phyloP scores from a whole-genome alignment of 495 filamentous ascomycete species.

The Neurospora tetrasperma region DNA sequence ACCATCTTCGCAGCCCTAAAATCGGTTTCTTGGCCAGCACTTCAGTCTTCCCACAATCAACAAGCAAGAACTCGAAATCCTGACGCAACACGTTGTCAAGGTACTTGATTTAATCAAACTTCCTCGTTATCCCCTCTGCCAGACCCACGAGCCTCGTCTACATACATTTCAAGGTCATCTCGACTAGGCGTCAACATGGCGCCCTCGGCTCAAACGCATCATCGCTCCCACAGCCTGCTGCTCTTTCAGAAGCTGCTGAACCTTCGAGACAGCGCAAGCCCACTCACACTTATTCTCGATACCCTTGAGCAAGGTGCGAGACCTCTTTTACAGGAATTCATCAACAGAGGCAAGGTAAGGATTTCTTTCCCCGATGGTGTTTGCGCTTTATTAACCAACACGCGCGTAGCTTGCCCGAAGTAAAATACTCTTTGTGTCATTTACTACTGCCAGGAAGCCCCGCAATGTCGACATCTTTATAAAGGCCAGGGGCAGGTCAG shows the following conservation, averaged over 20 bases:
- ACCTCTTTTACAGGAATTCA: slow-evolving; percentile 63
- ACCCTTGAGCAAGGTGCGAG: slow-evolving; percentile 71
- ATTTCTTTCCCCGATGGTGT: neutral
- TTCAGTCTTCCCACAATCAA: neutral
- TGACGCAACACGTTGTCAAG: neutral
- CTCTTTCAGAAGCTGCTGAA: slow-evolving; percentile 76
- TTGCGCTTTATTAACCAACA: slow-evolving; percentile 1
- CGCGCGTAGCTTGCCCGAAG: slow-evolving; percentile 32
- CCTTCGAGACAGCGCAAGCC: slow-evolving; percentile 67
- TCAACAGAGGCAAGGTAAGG: slow-evolving; percentile 60
- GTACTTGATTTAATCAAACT: neutral
- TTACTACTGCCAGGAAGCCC: slow-evolving; percentile 52
- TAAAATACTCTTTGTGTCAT: slow-evolving; percentile 68
- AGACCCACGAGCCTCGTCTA: neutral
- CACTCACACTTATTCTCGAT: slow-evolving; percentile 78
- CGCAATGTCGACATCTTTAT: slow-evolving; percentile 52
- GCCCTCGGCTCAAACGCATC: slow-evolving; percentile 48
- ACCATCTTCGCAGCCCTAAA: neutral
- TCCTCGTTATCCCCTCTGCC: neutral
- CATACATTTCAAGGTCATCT: neutral
- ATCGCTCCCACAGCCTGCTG: slow-evolving; percentile 76
- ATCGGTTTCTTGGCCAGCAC: neutral
- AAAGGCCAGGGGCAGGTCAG: slow-evolving; percentile 46
- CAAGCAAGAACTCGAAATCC: neutral
- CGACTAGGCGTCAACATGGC: slow-evolving; percentile 25